A percentile compares a stretch with the other conserved stretches of the same genome.
Evolutionary conservation across 345 rosid species (phyloP).

Genomic region (Aegle marmelos): DNA sequence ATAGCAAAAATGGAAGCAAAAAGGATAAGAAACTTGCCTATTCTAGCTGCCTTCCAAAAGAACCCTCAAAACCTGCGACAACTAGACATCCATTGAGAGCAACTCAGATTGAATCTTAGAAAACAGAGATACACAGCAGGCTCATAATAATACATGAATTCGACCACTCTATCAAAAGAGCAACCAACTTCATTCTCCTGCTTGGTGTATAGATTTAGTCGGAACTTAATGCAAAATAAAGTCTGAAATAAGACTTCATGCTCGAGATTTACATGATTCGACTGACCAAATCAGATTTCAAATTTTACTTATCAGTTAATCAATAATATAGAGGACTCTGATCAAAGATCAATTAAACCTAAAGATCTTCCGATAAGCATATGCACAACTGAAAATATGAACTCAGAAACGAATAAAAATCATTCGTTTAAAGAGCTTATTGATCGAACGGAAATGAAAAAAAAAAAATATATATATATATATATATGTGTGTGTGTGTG

Average conservation of each 20-base stretch:
- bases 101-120: constrained; percentile 2
- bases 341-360: neutral
- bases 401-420: neutral
- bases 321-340: neutral
- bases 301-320: neutral
- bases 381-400: neutral
- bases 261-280: neutral
- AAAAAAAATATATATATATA: too few relatives aligned
- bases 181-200: neutral
- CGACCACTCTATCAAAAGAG: neutral
- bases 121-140: neutral
- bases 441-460: neutral
- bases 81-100: neutral
- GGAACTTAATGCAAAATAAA: neutral
- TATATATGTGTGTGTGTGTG: too few relatives aligned
- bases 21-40: constrained; percentile 49
- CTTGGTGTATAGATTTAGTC: too few relatives aligned
- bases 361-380: neutral
- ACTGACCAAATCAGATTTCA: neutral
- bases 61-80: constrained; percentile 81
- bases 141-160: neutral
- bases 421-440: neutral
- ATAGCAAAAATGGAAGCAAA: neutral
- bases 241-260: neutral
- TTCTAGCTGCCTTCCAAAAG: constrained; percentile 98